Conservation (phyloP, 139 green algal species). For the Chlorella sp. region DNA sequence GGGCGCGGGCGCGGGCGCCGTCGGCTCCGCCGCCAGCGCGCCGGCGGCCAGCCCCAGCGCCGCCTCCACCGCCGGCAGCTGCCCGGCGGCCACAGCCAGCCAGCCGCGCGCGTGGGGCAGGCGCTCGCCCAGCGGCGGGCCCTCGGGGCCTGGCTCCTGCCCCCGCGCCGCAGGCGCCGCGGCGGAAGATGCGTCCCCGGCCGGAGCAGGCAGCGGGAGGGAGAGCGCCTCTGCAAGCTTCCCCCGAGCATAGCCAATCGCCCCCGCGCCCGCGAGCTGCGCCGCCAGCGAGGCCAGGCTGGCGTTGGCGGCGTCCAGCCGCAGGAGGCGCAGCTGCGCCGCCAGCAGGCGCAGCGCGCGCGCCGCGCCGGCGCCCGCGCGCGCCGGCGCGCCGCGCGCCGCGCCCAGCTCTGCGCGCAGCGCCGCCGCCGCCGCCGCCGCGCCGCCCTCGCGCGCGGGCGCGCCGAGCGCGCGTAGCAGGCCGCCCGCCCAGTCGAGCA, state of each 20-base stretch:
- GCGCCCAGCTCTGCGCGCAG: slow-evolving; percentile 32
- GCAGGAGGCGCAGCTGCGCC: slow-evolving; percentile 75
- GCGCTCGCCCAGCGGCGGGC: background rate
- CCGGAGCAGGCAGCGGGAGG: background rate
- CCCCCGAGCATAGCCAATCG: slow-evolving; percentile 35
- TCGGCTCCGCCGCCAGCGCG: too few species aligned
- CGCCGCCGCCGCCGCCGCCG: slow-evolving; percentile 12
- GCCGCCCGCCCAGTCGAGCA: slow-evolving; percentile 40
- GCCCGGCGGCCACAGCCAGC: slow-evolving; percentile 42
- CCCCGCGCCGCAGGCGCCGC: too few species aligned
- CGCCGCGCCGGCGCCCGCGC: slow-evolving; percentile 25
- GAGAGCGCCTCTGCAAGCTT: slow-evolving; percentile 32
- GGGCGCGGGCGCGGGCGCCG: too few species aligned
- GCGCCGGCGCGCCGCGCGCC: background rate
- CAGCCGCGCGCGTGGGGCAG: slow-evolving; percentile 48
- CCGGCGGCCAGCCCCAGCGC: background rate
- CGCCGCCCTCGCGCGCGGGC: slow-evolving; percentile 33
- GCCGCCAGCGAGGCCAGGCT: slow-evolving; percentile 7
- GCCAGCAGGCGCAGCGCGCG: slow-evolving; percentile 61
- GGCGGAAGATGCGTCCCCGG: background rate
- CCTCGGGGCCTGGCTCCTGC: background rate
- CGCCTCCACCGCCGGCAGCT: slow-evolving; percentile 41
- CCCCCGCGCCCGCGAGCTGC: background rate
- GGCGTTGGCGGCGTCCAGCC: slow-evolving; percentile 80
- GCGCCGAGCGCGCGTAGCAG: slow-evolving; percentile 40